Percentiles rank a stretch among this genome's conserved stretches.
phyloP scores from a whole-genome alignment of 139 green algal species.

The Coelastrella sp. region DNA sequence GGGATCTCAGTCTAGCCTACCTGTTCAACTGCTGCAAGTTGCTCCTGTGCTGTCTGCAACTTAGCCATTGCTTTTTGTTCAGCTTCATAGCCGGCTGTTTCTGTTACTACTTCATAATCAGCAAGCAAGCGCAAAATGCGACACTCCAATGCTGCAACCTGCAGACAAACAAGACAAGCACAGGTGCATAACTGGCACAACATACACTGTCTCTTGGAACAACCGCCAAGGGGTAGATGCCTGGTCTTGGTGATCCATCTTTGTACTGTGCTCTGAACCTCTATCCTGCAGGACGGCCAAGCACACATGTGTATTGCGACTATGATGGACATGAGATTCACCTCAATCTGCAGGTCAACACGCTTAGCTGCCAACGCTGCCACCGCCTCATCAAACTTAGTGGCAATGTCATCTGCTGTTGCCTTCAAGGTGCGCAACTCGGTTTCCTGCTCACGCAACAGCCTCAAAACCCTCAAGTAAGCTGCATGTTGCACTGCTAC shows the following conservation, averaged over 20 bases:
- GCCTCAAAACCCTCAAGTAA: background rate
- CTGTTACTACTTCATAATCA: conserved; percentile 9
- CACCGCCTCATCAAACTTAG: conserved; percentile 46
- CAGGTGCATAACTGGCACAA: background rate
- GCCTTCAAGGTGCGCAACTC: conserved; percentile 42
- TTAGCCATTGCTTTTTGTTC: background rate
- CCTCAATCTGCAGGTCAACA: conserved; percentile 24
- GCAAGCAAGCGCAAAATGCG: conserved; percentile 27
- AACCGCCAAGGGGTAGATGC: no score
- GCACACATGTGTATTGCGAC: no score
- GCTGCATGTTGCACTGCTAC: no score
- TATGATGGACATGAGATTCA: no score
- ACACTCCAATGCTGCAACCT: conserved; percentile 21
- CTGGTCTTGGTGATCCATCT: no score
- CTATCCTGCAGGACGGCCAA: no score
- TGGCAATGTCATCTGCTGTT: conserved; percentile 28
- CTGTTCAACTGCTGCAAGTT: conserved; percentile 6
- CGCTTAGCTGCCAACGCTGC: conserved; percentile 5
- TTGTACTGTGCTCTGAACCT: no score
- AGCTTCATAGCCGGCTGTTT: background rate
- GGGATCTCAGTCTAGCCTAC: background rate
- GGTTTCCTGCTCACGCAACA: conserved; percentile 37
- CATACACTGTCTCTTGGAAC: no score
- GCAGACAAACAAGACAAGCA: background rate
- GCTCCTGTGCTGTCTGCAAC: conserved; percentile 5